These are phyloP conservation scores for Corylus avellana DNA, from an alignment of 306 rosid species.

Conservation along the genomic window DNA sequence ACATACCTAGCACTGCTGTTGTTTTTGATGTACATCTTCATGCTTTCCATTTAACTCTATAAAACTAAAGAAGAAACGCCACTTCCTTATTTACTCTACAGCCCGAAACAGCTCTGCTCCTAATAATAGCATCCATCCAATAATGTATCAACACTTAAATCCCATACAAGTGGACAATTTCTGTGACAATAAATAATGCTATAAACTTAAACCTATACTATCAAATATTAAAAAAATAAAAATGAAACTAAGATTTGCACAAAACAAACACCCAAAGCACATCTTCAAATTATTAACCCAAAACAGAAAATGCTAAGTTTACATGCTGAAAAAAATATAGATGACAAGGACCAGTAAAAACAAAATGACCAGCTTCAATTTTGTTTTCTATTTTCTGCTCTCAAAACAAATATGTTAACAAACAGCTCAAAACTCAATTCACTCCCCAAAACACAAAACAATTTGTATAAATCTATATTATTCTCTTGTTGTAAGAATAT, in stretches of 20 bases:
- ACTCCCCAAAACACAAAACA: too few species aligned
- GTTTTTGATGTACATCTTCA: constrained; percentile 37
- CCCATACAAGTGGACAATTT: neutral
- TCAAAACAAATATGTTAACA: too few species aligned
- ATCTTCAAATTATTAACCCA: neutral
- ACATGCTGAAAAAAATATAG: neutral
- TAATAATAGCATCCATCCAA: constrained; percentile 31
- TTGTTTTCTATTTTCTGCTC: too few species aligned
- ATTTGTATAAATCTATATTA: too few species aligned
- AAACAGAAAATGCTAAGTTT: neutral
- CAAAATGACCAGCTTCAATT: too few species aligned
- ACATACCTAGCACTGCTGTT: constrained; percentile 39
- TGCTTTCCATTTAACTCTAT: constrained; percentile 23
- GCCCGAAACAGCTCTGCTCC: constrained; percentile 38
- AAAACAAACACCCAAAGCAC: neutral
- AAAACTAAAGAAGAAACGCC: constrained; percentile 27
- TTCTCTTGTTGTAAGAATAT: too few species aligned
- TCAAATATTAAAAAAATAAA: neutral
- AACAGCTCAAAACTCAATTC: too few species aligned
- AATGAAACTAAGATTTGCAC: neutral
- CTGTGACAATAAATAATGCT: neutral
- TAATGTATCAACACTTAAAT: constrained; percentile 14
- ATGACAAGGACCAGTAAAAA: neutral
- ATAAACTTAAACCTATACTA: neutral
- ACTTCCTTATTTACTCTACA: constrained; percentile 29